A percentile compares a stretch with the other conserved stretches of the same genome.
Evolutionary conservation across 345 rosid species (phyloP).

Genomic region (Populus nigra): DNA sequence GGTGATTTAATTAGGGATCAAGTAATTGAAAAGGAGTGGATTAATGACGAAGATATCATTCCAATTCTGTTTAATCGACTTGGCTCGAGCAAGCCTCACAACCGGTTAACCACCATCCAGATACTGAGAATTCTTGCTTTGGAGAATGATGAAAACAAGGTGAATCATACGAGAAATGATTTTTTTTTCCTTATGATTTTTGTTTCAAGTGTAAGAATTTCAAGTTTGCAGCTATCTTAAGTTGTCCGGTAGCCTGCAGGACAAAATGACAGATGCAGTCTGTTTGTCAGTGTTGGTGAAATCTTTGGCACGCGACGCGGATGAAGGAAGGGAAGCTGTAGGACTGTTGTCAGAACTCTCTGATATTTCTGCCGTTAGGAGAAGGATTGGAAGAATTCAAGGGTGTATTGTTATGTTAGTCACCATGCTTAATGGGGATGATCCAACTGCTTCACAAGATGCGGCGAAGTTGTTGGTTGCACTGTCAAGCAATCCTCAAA

Average conservation of each 20-base stretch:
- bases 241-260: conserved; percentile 41
- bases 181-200: background rate
- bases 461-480: conserved; percentile 53
- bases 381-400: conserved; percentile 58
- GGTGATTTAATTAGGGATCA: conserved; percentile 27
- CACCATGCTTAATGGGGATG: conserved; percentile 50
- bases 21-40: conserved; percentile 41
- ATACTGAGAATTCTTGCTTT: conserved; percentile 46
- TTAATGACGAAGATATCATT: conserved; percentile 42
- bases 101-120: conserved; percentile 39
- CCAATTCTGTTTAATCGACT: conserved; percentile 43
- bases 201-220: background rate
- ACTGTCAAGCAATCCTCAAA: conserved; percentile 60
- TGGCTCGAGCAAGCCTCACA: conserved; percentile 35
- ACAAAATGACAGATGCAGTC: conserved; percentile 53
- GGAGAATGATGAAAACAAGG: conserved; percentile 43
- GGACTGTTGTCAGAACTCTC: conserved; percentile 58
- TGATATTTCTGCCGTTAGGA: conserved; percentile 43
- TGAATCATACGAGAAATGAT: conserved; percentile 12
- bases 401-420: conserved; percentile 72
- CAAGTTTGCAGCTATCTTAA: conserved; percentile 26
- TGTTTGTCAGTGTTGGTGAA: conserved; percentile 50
- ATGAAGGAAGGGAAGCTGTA: conserved; percentile 61
- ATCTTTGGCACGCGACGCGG: conserved; percentile 52
- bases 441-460: conserved; percentile 46